Conservation (phyloP, 73 alveolate genomes). For the Paramecium sexaurelia region DNA sequence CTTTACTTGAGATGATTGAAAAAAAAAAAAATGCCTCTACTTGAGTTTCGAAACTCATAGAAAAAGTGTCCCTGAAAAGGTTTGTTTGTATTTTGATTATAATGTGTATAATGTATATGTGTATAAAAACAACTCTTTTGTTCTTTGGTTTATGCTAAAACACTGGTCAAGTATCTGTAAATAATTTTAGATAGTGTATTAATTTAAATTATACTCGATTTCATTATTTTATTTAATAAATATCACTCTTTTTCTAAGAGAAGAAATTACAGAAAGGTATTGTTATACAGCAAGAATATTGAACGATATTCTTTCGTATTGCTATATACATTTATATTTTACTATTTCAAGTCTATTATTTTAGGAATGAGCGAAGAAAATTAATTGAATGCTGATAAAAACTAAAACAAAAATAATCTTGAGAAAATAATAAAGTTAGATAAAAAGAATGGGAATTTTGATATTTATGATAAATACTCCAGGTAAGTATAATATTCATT, state of each 20-base stretch:
- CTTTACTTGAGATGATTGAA: not conserved
- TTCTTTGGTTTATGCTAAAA: not conserved
- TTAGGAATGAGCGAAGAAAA: slow-evolving; percentile 49
- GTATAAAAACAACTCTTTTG: not conserved
- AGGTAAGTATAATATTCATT: not conserved
- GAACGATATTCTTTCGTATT: not conserved
- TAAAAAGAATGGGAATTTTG: slow-evolving; percentile 61
- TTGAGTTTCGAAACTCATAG: not conserved
- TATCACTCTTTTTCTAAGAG: not conserved
- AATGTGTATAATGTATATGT: not conserved
- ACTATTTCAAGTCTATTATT: not conserved
- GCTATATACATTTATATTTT: slow-evolving; percentile 10
- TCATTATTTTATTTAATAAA: slow-evolving; percentile 32
- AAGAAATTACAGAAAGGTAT: not conserved
- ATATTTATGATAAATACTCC: slow-evolving; percentile 55
- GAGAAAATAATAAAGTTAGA: slow-evolving; percentile 58
- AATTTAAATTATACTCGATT: not conserved
- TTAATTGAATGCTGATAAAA: slow-evolving; percentile 27
- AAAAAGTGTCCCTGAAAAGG: not conserved
- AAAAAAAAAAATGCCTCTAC: not conserved
- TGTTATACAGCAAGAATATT: not conserved
- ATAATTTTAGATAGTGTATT: not conserved
- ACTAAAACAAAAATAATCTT: slow-evolving; percentile 55
- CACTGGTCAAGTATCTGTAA: not conserved
- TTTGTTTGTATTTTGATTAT: not conserved